Conservation (phyloP, 2,329 filamentous ascomycete genomes). For the Colletotrichum sp. region DNA sequence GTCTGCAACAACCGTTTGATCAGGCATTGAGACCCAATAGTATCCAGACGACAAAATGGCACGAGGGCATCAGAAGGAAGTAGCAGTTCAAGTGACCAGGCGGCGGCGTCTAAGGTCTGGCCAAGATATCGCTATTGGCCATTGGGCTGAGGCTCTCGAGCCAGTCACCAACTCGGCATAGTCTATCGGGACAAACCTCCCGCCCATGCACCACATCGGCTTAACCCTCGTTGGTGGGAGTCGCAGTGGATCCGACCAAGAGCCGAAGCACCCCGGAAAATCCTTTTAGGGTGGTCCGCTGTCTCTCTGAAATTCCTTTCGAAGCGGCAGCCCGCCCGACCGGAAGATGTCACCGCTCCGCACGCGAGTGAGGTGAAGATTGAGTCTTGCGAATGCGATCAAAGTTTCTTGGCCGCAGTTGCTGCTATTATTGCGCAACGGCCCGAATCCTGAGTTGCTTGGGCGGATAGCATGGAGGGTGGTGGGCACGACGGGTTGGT, state of each 20-base stretch:
- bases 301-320: background rate
- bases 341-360: background rate
- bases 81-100: background rate
- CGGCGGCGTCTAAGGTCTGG: background rate
- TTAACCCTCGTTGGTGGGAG: background rate
- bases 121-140: background rate
- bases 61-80: background rate
- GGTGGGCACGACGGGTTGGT: background rate
- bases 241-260: background rate
- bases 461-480: background rate
- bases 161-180: constrained; percentile 4
- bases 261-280: constrained; percentile 16
- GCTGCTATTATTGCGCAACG: background rate
- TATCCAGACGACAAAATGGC: background rate
- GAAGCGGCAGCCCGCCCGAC: background rate
- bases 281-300: background rate
- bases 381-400: background rate
- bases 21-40: background rate
- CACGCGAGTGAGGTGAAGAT: background rate
- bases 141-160: constrained; percentile 6
- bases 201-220: constrained; percentile 8
- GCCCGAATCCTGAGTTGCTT: background rate
- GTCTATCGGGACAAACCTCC: constrained; percentile 8
- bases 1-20: background rate
- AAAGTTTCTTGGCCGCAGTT: background rate